These are phyloP conservation scores for Rhynchospora pubera DNA, from an alignment of 176 grass and related monocot genomes.

Conservation along the genomic window DNA sequence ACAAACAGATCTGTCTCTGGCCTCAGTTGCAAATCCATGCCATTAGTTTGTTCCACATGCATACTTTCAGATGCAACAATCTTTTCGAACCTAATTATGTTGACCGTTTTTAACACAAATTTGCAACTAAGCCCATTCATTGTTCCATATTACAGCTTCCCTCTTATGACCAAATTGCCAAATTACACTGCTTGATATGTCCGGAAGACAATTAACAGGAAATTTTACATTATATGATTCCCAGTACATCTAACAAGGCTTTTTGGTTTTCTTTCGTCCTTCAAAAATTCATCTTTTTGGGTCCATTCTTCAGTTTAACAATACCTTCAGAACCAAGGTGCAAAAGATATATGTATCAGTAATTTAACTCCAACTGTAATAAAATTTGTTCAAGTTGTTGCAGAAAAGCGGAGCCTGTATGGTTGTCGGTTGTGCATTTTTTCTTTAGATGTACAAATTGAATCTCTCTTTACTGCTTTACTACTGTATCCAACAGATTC, in stretches of 20 bases:
- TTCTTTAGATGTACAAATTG: neutral
- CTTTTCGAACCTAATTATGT: neutral
- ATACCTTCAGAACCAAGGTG: neutral
- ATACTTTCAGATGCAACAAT: slow-evolving; percentile 5
- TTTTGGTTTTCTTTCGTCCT: neutral
- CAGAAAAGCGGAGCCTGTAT: neutral
- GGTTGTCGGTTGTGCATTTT: neutral
- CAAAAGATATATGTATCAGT: neutral
- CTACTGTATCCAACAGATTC: neutral
- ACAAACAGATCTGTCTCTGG: slow-evolving; percentile 15
- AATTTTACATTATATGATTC: neutral
- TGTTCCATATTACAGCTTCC: neutral
- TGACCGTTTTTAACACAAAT: neutral
- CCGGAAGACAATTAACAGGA: neutral
- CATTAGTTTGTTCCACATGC: neutral
- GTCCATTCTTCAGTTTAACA: neutral
- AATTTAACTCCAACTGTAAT: neutral
- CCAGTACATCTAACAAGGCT: too few species aligned
- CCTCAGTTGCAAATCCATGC: slow-evolving; percentile 16
- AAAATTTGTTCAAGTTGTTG: neutral
- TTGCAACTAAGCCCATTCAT: neutral
- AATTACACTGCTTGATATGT: neutral
- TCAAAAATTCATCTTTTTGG: neutral
- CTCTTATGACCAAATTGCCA: neutral
- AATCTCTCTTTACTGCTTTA: neutral